Evolutionary conservation across 352 stramenopile species (phyloP), one percentile per base, ranked within the genome.

Genomic region (Pythium brassicae): DNA sequence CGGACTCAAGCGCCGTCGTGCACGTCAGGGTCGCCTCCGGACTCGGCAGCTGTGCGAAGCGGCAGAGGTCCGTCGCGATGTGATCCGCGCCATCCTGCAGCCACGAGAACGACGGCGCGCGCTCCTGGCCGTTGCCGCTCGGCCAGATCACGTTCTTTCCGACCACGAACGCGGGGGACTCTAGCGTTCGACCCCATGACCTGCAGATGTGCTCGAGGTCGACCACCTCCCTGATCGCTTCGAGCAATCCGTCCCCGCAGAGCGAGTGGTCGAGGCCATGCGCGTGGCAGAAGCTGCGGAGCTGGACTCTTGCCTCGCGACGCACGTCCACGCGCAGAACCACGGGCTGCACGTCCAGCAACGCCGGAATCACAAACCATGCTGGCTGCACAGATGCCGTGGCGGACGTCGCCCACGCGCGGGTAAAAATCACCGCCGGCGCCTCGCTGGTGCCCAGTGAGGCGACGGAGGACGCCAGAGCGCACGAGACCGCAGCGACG

Each of bases 261-360:
- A 59, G 65, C 8, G 22, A 22, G 3, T 26, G 2, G 9, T 66
- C 51, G 11, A 87, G 20, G 0, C 58, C 44, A 46, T 87, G 77
- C 6, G 61, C 27, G 23, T 50, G 47, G 52, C 77, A 87, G 40
- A 84, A 86, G 19, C 44, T 50, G 26, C 65, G 54, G 17, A 87
- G 22, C 51, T 87, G 74, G 0, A 49, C 27, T 25, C 40, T 34
- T 12, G 71, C 42, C n/a, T 63, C 49, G 2, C 42, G 55, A 9
- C 25, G 61, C 19, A 69, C 61, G 51, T 80, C 61, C 42, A 86
- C 22, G 9, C 57, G 65, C 19, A 86, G 42, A 11, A 86, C 47
- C 40, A 66, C 55, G 2, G 74, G 74, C 39, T 84, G 74, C 47
- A 86, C 66, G 50, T 86, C 72, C n/a, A 86, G 57, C 39, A 84